Evolutionary conservation across 345 rosid species (phyloP).

Genomic region (Cardiospermum halicacabum): DNA sequence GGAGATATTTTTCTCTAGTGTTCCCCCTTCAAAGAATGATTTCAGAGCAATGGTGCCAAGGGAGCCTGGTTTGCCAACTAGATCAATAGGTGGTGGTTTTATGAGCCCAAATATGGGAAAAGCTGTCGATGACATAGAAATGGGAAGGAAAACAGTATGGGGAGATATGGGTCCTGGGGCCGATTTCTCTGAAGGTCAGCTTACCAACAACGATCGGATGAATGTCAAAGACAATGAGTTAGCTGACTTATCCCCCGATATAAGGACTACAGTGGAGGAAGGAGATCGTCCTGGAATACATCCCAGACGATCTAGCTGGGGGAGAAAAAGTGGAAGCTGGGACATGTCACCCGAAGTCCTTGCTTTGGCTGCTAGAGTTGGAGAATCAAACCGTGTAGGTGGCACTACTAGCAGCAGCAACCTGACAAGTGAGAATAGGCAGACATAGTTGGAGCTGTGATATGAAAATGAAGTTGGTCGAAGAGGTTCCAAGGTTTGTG

Average conservation of each 20-base stretch:
- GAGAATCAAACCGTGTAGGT: slow-evolving; percentile 61
- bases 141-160: slow-evolving; percentile 97
- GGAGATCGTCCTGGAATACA: slow-evolving; percentile 60
- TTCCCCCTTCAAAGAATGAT: slow-evolving; percentile 73
- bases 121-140: slow-evolving; percentile 82
- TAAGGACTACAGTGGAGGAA: slow-evolving; percentile 63
- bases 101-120: slow-evolving; percentile 98
- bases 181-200: slow-evolving; percentile 62
- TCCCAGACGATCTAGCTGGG: slow-evolving; percentile 79
- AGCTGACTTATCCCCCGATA: slow-evolving; percentile 64
- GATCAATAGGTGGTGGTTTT: slow-evolving; percentile 65
- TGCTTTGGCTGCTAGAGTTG: slow-evolving; percentile 84
- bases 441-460: slow-evolving; percentile 29
- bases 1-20: slow-evolving; percentile 61
- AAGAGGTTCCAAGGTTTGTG: slow-evolving; percentile 9
- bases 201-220: slow-evolving; percentile 47
- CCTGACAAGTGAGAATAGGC: slow-evolving; percentile 49
- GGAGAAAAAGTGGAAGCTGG: slow-evolving; percentile 79
- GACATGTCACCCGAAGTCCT: slow-evolving; percentile 82
- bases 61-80: slow-evolving; percentile 62
- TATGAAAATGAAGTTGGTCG: slow-evolving; percentile 14
- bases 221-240: slow-evolving; percentile 81
- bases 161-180: slow-evolving; percentile 62
- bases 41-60: slow-evolving; percentile 67
- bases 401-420: slow-evolving; percentile 52